Base-by-base conservation (phyloP, 179 eudicot species). In the Dionaea muscipula region DNA sequence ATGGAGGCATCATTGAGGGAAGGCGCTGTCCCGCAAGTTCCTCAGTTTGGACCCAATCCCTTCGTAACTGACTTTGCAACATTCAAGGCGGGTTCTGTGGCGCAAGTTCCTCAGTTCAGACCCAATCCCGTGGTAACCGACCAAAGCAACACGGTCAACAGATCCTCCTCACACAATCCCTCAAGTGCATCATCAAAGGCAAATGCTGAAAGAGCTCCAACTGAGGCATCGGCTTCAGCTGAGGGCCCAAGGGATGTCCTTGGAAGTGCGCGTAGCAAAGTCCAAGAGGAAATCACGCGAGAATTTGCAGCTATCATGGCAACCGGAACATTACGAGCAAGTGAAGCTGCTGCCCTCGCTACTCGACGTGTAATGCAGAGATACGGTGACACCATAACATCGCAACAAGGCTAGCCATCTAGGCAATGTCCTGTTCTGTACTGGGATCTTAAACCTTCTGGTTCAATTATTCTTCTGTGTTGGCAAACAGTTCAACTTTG, bases 321-420 rank as follows among this genome's bases (percentile, higher is more conserved):
- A 0, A 71, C 71, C 15, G 96, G 99, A 50, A 83, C 95, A 0
- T 26, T 85, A 24, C 84, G 82, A 36, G 99, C 99, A 28, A 88
- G 99, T 64, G 95, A 88, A 59, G 96, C 95, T 55, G 96, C 96
- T 0, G 95, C 95, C n/a, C 75, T 83, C 26, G 99, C 96, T 16
- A 82, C 99, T 22, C 72, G 80, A 58, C 85, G 74, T 60, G 96
- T 93, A 47, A 93, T 85, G 95, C 66, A 79, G 53, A 88, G 77
- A 69, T 70, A 88, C 25, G 94, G 99, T 20, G 68, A 79, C 28
- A 21, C 63, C 35, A 4, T 31, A 11, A 11, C 8, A 6, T 6
- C 10, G 35, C 35, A 31, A 11, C 35, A 31, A 11, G 35, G n/a
- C n/a, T n/a, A n/a, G n/a, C n/a, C n/a, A n/a, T n/a, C n/a, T n/a